Base-by-base conservation (phyloP, 2,329 filamentous ascomycete species). In the Pseudogymnoascus sp. region DNA sequence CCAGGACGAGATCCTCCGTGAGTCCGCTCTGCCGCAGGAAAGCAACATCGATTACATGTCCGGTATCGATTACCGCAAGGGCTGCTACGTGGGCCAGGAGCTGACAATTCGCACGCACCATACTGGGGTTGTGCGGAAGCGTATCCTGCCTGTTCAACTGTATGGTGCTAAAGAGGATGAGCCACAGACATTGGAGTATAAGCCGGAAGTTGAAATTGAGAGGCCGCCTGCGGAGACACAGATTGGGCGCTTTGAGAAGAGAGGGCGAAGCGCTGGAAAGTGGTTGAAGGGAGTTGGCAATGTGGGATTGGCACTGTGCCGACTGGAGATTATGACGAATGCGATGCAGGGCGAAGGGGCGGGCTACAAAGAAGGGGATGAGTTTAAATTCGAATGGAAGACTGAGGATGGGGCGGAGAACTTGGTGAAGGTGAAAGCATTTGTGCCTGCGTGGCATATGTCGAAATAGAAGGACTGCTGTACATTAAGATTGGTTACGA, bases 81-180 rank as follows among this genome's bases (percentile, higher is more conserved):
- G 95, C 6, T 99, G 95, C 77, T 99, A 99, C 75, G 86, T 97
- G 6, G 95, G 95, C 0, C 95, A 99, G 76, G 95, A 99, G 75
- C 82, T 99, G 67, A 97, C 95, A 1, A 96, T 97, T 68, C 88
- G 95, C 44, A 99, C 95, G 1, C 89, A 93, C 74, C 95, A 99
- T 76, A 93, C 89, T 11, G 95, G 95, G 21, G 91, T 99, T 14
- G 91, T 99, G 42, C 83, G 95, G 65, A 96, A 97, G 80, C 83
- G 95, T 60, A 85, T 97, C 60, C 75, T 99, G 61, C 95, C 95
- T 0, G 86, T 93, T 35, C 77, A 88, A 67, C 72, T 97, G 14
- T 95, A 93, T 74, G 78, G 77, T 6, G 74, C 73, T 5, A 76
- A 77, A 37, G 74, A 76, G 26, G 70, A 71, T 2, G 69, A 74